Evolutionary conservation across 1,284 basidiomycete genomes (phyloP).

Genomic region (Malassezia cuniculi): DNA sequence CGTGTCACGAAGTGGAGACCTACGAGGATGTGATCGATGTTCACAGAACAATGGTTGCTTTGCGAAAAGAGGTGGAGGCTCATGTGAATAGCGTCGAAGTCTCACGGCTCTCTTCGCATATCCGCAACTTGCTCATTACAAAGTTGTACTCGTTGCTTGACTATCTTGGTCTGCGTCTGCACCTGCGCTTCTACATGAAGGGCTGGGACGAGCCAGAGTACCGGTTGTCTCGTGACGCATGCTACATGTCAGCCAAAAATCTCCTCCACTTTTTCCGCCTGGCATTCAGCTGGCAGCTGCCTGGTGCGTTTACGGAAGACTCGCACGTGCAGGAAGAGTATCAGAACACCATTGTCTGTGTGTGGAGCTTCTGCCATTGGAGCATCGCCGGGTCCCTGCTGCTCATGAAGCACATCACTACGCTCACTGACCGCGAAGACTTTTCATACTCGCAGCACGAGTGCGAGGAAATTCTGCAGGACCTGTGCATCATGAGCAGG

Average conservation of each 20-base stretch:
- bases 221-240: conserved; percentile 29
- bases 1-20: background rate
- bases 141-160: conserved; percentile 13
- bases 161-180: conserved; percentile 15
- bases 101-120: background rate
- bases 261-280: conserved; percentile 31
- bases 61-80: background rate
- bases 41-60: no score
- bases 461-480: conserved; percentile 28
- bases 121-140: background rate
- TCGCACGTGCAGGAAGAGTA: conserved; percentile 20
- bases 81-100: background rate
- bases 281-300: conserved; percentile 26
- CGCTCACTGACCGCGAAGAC: conserved; percentile 29
- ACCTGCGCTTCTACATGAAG: conserved; percentile 36
- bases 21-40: background rate
- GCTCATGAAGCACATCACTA: conserved; percentile 29
- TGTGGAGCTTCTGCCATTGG: conserved; percentile 34
- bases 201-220: conserved; percentile 29
- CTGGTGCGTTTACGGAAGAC: conserved; percentile 9
- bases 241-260: conserved; percentile 23
- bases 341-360: no score
- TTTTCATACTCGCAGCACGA: conserved; percentile 22
- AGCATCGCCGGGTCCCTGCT: conserved; percentile 26
- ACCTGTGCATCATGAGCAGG: conserved; percentile 27